Evolutionary conservation across 2,329 filamentous ascomycete species (phyloP), one percentile per base, ranked within the genome.

Genomic region (Paecilomyces fulvus): DNA sequence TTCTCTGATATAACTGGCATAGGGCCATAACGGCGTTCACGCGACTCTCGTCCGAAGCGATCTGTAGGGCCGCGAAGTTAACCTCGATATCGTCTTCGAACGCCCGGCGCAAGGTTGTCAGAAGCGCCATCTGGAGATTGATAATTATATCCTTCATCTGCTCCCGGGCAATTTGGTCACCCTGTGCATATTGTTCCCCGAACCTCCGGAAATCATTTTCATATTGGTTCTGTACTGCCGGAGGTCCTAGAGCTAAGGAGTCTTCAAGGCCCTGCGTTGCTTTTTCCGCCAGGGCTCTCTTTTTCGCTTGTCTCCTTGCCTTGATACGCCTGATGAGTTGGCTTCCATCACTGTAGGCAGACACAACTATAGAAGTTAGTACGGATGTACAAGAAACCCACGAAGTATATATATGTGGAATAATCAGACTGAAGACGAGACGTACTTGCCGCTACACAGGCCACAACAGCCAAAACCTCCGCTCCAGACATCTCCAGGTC

Each of bases 121-220:
- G 62, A 23, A 76, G 55, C 1, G 65, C 65, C 48, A 67, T 59
- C 58, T 75, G 72, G 1, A 75, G 63, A 31, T 64, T 66, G 54
- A 71, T 71, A 30, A 74, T 63, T 46, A 75, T 70, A 57, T 73
- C 70, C 58, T 73, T 73, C 59, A 75, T 63, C 46, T 69, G 64
- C 52, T 75, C 70, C 1, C 70, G 64, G 17, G 73, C 70, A 48
- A 67, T 64, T 37, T 63, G 63, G 58, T 76, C 73, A 7, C 73
- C 73, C 28, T 60, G 57, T 30, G 67, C 67, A 57, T 71, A 75
- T 30, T 59, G 58, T 28, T 65, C 61, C 28, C 73, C 73, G 55
- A 74, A 69, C 25, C 66, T 63, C 52, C 61, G 63, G 30, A 65
- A 59, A 28, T 73, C 67, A 9, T 60, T 61, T 5, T 74, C 68